Conservation (phyloP, 1,284 basidiomycete species). For the Ustilago shanxiensis region DNA sequence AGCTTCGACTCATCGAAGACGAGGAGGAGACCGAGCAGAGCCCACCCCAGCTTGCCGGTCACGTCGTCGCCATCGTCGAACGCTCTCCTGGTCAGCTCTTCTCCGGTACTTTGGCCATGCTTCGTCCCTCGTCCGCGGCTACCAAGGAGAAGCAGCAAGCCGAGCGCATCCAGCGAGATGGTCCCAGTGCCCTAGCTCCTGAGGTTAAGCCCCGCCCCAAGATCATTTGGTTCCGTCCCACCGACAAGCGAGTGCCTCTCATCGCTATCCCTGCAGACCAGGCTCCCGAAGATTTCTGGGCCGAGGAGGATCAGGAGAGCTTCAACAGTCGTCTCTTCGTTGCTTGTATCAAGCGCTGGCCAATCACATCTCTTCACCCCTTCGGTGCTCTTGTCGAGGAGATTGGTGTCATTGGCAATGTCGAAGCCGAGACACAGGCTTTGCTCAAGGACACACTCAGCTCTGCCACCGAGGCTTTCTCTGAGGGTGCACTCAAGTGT, state of each 20-base stretch:
- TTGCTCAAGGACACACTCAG: slow-evolving; percentile 94
- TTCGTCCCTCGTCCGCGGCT: slow-evolving; percentile 95
- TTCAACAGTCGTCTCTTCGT: slow-evolving; percentile 94
- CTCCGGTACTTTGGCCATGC: slow-evolving; percentile 93
- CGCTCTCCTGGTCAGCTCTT: slow-evolving; percentile 98
- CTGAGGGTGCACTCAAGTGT: slow-evolving; percentile 87
- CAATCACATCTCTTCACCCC: slow-evolving; percentile 91
- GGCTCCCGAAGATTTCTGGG: slow-evolving; percentile 94
- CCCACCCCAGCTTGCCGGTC: slow-evolving; percentile 78
- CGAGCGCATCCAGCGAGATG: slow-evolving; percentile 94
- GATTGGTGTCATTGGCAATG: slow-evolving; percentile 96
- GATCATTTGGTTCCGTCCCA: slow-evolving; percentile 99
- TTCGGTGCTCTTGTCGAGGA: slow-evolving; percentile 99
- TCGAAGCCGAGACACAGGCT: slow-evolving; percentile 97
- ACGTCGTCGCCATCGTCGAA: slow-evolving; percentile 97
- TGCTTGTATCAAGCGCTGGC: slow-evolving; percentile 94
- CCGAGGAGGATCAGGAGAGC: slow-evolving; percentile 81
- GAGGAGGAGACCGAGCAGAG: slow-evolving; percentile 85
- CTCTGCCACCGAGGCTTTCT: slow-evolving; percentile 67
- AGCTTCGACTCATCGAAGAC: slow-evolving; percentile 94
- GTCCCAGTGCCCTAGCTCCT: slow-evolving; percentile 80
- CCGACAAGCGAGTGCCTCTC: slow-evolving; percentile 97
- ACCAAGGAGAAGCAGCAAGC: slow-evolving; percentile 99
- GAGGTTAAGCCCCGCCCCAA: slow-evolving; percentile 81
- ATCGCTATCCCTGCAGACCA: slow-evolving; percentile 98